Conservation (phyloP, 106 monocot species). For the Dendrobium chrysotoxum region DNA sequence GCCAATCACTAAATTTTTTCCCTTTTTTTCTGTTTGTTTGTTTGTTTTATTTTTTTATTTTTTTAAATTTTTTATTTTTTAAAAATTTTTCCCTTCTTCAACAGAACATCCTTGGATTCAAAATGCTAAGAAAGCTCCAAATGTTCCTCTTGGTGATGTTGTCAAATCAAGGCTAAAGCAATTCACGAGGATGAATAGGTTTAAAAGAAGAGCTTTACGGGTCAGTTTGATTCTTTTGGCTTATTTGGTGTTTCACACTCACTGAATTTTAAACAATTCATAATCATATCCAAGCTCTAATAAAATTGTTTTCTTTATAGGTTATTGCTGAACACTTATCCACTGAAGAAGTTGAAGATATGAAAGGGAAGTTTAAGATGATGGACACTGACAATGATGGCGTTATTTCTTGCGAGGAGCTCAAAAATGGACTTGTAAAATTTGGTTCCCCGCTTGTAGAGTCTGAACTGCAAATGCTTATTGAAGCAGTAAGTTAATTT, state of each 20-base stretch:
- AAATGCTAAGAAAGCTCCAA: conserved; percentile 97
- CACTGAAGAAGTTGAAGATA: conserved; percentile 58
- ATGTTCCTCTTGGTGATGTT: conserved; percentile 96
- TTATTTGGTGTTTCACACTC: not conserved
- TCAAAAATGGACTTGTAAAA: conserved; percentile 48
- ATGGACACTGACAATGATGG: conserved; percentile 65
- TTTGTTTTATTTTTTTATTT: too few species aligned
- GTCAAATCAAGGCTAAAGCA: conserved; percentile 97
- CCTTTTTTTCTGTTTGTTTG: too few species aligned
- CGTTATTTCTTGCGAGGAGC: conserved; percentile 47
- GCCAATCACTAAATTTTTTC: not conserved
- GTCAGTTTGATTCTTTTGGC: conserved; percentile 25
- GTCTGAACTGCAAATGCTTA: conserved; percentile 64
- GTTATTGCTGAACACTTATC: conserved; percentile 70
- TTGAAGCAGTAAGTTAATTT: conserved; percentile 58
- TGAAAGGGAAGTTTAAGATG: conserved; percentile 58
- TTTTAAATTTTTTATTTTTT: too few species aligned
- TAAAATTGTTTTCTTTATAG: conserved; percentile 14
- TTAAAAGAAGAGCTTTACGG: conserved; percentile 95
- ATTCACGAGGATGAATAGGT: conserved; percentile 95
- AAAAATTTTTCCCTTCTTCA: not conserved
- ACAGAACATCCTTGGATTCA: conserved; percentile 96
- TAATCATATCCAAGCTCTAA: not conserved
- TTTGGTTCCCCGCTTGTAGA: conserved; percentile 52
- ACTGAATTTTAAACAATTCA: not conserved